A percentile compares a stretch with the other conserved stretches of the same genome.
These are phyloP conservation scores for Lizonia empirigonia DNA, from an alignment of 2,329 filamentous ascomycete genomes.

Conservation along the genomic window DNA sequence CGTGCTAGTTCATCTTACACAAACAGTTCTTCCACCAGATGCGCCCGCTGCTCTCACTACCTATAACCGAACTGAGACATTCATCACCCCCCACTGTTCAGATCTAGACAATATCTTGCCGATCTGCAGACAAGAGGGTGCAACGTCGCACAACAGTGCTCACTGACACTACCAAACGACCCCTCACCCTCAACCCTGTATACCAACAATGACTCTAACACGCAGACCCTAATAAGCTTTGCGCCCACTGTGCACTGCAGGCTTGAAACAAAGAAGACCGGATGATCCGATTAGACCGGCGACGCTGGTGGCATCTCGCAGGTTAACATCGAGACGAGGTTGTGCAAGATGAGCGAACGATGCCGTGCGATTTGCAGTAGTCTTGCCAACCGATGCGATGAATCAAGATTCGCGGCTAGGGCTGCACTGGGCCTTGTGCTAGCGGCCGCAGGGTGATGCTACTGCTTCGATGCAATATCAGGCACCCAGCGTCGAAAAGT, in stretches of 20 bases:
- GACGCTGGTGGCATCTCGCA: slow-evolving; percentile 1
- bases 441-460: slow-evolving; percentile 1
- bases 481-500: slow-evolving; percentile 10
- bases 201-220: slow-evolving; percentile 8
- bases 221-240: slow-evolving; percentile 5
- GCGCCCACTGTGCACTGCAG: slow-evolving; percentile 14
- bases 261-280: slow-evolving; percentile 18
- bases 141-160: slow-evolving; percentile 27
- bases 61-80: slow-evolving; percentile 20
- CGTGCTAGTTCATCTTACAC: not conserved
- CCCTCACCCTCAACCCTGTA: slow-evolving; percentile 11
- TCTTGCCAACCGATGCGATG: not conserved
- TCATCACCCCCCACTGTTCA: slow-evolving; percentile 12
- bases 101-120: slow-evolving; percentile 20
- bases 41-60: slow-evolving; percentile 4
- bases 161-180: slow-evolving; percentile 25
- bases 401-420: not conserved
- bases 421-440: slow-evolving; percentile 1
- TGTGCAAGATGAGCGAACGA: slow-evolving; percentile 3
- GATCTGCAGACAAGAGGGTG: slow-evolving; percentile 28
- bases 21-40: not conserved
- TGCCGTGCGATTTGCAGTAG: not conserved
- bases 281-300: slow-evolving; percentile 5
- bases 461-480: slow-evolving; percentile 8
- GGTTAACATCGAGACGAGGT: not conserved